phyloP scores from a whole-genome alignment of 805 yeast genomes.

The Kuraishia piskuri region DNA sequence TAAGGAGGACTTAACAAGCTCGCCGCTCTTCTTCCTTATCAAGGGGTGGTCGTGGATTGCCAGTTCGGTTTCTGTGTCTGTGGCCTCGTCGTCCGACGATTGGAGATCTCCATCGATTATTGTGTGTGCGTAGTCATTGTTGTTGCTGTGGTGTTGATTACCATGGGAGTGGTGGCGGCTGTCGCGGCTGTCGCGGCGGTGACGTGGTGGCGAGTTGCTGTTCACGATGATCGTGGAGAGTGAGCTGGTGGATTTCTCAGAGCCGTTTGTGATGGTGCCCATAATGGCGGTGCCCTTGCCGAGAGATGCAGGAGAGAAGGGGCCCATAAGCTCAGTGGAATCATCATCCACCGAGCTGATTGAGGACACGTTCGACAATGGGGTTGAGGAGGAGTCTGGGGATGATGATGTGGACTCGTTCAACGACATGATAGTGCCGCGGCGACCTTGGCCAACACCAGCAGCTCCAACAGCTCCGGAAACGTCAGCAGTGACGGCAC shows the following conservation, averaged over 20 bases:
- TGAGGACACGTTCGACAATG: constrained; percentile 18
- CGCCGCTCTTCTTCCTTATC: constrained; percentile 46
- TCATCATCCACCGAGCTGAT: not conserved
- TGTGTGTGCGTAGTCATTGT: not conserved
- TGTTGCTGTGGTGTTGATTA: not conserved
- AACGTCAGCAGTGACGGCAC: not conserved
- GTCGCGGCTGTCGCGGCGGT: too few relatives aligned
- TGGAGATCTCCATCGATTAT: not conserved
- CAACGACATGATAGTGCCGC: not conserved
- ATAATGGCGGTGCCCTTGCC: not conserved
- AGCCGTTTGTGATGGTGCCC: not conserved
- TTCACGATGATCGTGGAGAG: constrained; percentile 1
- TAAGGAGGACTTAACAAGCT: constrained; percentile 36
- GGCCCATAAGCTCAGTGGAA: not conserved
- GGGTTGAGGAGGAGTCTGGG: constrained; percentile 15
- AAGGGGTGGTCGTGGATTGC: constrained; percentile 9
- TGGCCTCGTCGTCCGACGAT: not conserved
- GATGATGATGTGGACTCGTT: constrained; percentile 1
- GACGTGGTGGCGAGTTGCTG: too few relatives aligned
- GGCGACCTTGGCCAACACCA: not conserved
- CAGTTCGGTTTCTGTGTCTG: constrained; percentile 1
- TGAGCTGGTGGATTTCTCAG: constrained; percentile 1
- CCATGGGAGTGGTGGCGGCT: constrained; percentile 1
- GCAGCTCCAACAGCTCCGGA: not conserved
- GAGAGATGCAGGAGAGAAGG: not conserved